Evolutionary conservation across 1,284 basidiomycete species (phyloP), one percentile per base, ranked within the genome.

Genomic region (Mrakiaceae sp.): DNA sequence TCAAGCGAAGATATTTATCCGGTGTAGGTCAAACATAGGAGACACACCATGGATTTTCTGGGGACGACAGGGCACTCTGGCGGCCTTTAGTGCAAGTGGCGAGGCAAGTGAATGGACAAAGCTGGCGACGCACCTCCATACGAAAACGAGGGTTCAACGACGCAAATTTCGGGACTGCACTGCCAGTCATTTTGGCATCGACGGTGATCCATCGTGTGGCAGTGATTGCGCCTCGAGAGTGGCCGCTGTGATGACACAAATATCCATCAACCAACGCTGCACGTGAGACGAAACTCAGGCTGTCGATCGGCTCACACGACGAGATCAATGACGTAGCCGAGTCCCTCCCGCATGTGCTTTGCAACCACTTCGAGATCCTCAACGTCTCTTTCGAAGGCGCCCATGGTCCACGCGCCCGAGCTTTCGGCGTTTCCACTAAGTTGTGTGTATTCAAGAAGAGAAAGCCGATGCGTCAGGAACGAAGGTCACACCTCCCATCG

Each of bases 81-180:
- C 2, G 1, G 27, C 27, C 27, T 27, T 27, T 27, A 52, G 27
- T 39, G 49, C 42, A 50, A 60, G 53, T 40, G 42, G 57, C 12
- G 9, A 12, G 56, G 5, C 3, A 39, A n/a, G 12, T 56, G 42
- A 58, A 58, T 58, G 57, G 9, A 58, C 57, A 44, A 58, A 46
- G 46, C 49, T 58, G 16, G 16, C 50, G 48, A 78, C 82, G 73
- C 71, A 87, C 87, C 72, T 79, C 71, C 87, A 89, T 87, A 67
- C 86, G 79, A 70, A 87, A 88, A 62, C 87, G 79, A 10, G 83
- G 86, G 14, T 85, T 82, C n/a, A 80, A 82, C 68, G 88, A 88
- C 50, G 88, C 83, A 63, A 12, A 7, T 53, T n/a, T 83, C 83
- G 2, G 80, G 81, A 5, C 79, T 76, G 43, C 86, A 81, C 43